phyloP scores from a whole-genome alignment of 176 grass and related monocot species.

The Juncus inflexus region DNA sequence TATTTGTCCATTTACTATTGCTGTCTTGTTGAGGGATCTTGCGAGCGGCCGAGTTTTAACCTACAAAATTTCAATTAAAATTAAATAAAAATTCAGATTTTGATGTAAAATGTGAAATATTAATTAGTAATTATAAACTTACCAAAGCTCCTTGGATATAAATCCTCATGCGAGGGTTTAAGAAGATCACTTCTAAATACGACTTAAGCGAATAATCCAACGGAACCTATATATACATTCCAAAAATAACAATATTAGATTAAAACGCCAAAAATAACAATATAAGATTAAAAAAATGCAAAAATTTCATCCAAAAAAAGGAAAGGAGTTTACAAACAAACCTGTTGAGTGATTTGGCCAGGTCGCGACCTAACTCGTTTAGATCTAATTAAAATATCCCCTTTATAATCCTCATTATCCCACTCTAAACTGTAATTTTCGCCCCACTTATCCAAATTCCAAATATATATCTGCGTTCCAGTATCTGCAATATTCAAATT shows the following conservation, averaged over 20 bases:
- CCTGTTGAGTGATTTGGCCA: constrained; percentile 59
- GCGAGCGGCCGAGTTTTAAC: constrained; percentile 63
- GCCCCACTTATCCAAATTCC: constrained; percentile 93
- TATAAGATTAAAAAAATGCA: too few relatives aligned
- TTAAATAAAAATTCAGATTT: neutral
- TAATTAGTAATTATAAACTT: constrained; percentile 24
- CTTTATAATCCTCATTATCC: constrained; percentile 38
- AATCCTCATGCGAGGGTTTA: constrained; percentile 81
- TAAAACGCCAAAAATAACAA: neutral
- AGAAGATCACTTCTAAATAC: constrained; percentile 84
- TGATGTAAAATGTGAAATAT: neutral
- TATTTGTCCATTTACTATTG: constrained; percentile 50
- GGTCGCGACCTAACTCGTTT: constrained; percentile 62
- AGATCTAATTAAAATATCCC: constrained; percentile 80
- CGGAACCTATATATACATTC: constrained; percentile 44
- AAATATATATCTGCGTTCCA: constrained; percentile 81
- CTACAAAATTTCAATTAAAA: constrained; percentile 34
- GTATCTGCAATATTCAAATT: constrained; percentile 31
- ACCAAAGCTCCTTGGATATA: constrained; percentile 68
- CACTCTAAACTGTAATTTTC: constrained; percentile 64
- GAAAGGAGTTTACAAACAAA: constrained; percentile 28
- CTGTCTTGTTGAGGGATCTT: constrained; percentile 74
- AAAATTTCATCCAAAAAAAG: constrained; percentile 17
- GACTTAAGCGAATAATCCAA: constrained; percentile 85
- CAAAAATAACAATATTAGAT: neutral